Evolutionary conservation across 768 basidiomycete species (phyloP), one percentile per base, ranked within the genome.

Genomic region (Hypholoma fasciculare): DNA sequence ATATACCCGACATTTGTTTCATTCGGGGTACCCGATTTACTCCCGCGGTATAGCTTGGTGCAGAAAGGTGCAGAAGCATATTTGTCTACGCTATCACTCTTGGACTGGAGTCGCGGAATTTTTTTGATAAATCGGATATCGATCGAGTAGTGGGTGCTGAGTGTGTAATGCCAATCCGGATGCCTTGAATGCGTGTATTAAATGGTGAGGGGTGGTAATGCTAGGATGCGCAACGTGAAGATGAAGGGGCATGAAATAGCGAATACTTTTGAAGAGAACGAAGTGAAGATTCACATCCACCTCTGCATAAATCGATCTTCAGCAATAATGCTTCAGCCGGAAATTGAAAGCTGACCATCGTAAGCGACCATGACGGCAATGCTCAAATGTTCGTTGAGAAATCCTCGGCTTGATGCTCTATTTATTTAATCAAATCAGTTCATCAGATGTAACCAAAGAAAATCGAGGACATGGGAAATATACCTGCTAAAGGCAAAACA

Each of bases 401-500:
- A 52, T 50, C 54, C 17, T 43, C 47, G 14, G 62, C 59, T 59
- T 58, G 59, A 54, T 69, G 69, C 34, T 67, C 69, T 69, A 23
- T 23, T 23, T 23, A 23, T 23, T 23, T 23, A 54, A 34, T 19
- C 39, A 56, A 46, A 26, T 16, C 27, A 23, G 39, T 40, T 42
- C 40, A 30, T 57, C 36, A 64, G 54, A 27, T 38, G 49, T 39
- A 23, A 43, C 36, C 42, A 37, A 17, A 6, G 26, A n/a, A 42
- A 14, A 37, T 17, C 23, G 40, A 52, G 14, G 30, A 26, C 37
- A 59, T 23, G 47, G 26, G 47, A 56, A 57, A 73, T 86, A 67
- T 69, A 89, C 89, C 89, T 82, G 82, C 77, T 69, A 92, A 76
- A 52, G 91, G 92, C 56, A 92, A 79, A 20, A 95, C 83, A 9